Evolutionary conservation across 257 asterid species (phyloP), one percentile per base, ranked within the genome.

Genomic region (Linaria vulgaris): DNA sequence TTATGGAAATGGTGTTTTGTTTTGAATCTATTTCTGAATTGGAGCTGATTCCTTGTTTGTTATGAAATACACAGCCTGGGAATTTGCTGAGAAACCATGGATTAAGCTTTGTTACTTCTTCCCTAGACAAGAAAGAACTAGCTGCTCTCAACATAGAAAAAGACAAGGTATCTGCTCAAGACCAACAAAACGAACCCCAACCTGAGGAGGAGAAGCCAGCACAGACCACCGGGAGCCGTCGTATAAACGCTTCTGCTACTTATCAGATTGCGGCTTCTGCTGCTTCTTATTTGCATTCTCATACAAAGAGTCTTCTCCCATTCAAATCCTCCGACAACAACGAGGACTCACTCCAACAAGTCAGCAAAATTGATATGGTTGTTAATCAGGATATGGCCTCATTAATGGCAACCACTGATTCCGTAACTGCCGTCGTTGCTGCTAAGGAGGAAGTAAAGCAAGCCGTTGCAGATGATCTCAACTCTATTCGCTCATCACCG

Each of bases 371-470:
- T 25, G 68, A 72, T 34, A 76, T 57, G 75, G 68, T 72, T 60
- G 68, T 72, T 60, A 70, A 77, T 57, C 70, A 79, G 71, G 90
- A 85, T 5, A 69, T 85, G 70, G 88, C 91, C 38, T 89, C 96
- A 15, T 73, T 89, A 54, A 84, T 84, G 85, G 95, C 86, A 17
- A 84, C 96, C 73, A 85, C 96, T 0, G 96, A 90, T 52, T 94
- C 99, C 0, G 94, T 90, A 56, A 90, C 97, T 1, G 80, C 96
- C 0, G 99, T 87, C 58, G 96, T 94, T 74, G 96, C 99, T 71
- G 96, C 99, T 21, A 85, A 94, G 72, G 99, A 94, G 81, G 96
- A 87, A 77, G 95, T 90, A 19, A 94, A 94, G 72, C 97, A 90
- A 68, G 96, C 99, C 44, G 96, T 90, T 38, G 99, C 99, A 15